phyloP scores from a whole-genome alignment of 2,329 filamentous ascomycete species.

The Coniochaeta sp. region DNA sequence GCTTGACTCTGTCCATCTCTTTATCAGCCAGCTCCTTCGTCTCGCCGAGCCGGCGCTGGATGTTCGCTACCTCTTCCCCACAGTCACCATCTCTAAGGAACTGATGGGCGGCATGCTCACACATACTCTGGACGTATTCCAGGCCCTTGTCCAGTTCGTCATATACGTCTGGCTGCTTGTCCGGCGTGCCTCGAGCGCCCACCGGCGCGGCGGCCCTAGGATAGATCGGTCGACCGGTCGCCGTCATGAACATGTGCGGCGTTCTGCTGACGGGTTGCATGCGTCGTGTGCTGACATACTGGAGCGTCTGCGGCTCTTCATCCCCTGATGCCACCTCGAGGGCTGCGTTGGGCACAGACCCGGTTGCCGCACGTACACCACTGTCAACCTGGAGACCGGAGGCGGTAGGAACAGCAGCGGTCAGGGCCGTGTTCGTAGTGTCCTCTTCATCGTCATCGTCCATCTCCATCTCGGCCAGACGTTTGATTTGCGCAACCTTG shows the following conservation, averaged over 20 bases:
- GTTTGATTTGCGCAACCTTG: conserved; percentile 59
- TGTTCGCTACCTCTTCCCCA: conserved; percentile 63
- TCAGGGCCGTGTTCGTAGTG: conserved; percentile 1
- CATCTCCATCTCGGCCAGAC: conserved; percentile 51
- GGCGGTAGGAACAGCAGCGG: not conserved
- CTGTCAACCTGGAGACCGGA: not conserved
- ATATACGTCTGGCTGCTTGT: conserved; percentile 42
- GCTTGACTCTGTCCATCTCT: conserved; percentile 48
- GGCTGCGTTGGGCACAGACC: not conserved
- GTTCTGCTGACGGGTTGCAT: conserved; percentile 22
- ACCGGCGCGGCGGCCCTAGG: conserved; percentile 10
- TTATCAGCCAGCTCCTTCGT: conserved; percentile 53
- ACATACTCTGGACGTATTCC: conserved; percentile 72
- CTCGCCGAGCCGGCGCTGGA: conserved; percentile 56
- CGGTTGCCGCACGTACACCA: not conserved
- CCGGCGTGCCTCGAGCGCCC: conserved; percentile 16
- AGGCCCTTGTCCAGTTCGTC: conserved; percentile 71
- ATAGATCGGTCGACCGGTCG: conserved; percentile 16
- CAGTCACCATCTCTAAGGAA: conserved; percentile 86
- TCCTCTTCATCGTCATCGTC: conserved; percentile 37
- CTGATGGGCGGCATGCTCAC: conserved; percentile 81
- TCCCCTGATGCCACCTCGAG: conserved; percentile 6
- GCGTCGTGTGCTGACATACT: conserved; percentile 28
- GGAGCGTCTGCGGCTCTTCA: conserved; percentile 21
- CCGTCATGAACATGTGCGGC: conserved; percentile 15